These are phyloP conservation scores for Trichoderma harzianum DNA, from an alignment of 2,329 filamentous ascomycete species.

Conservation along the genomic window DNA sequence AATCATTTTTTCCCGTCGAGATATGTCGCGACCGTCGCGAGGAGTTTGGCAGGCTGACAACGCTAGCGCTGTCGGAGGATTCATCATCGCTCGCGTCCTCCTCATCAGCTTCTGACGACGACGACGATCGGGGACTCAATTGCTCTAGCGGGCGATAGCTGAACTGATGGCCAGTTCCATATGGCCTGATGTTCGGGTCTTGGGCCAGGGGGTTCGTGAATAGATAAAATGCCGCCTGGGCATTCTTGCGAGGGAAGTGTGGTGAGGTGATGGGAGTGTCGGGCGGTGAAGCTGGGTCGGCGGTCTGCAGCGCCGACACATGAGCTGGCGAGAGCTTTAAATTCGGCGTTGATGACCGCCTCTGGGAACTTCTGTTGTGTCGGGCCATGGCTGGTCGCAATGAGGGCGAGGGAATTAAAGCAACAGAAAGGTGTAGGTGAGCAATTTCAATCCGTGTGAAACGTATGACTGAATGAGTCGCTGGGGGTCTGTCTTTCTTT, in stretches of 20 bases:
- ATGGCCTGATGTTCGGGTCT: slow-evolving; percentile 42
- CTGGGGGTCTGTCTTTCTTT: slow-evolving; percentile 13
- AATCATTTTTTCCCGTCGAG: slow-evolving; percentile 13
- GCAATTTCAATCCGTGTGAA: slow-evolving; percentile 5
- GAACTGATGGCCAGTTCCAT: slow-evolving; percentile 41
- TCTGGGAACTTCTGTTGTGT: slow-evolving; percentile 30
- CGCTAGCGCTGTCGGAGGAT: slow-evolving; percentile 28
- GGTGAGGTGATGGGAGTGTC: slow-evolving; percentile 44
- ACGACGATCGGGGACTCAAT: slow-evolving; percentile 37
- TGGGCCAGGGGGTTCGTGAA: slow-evolving; percentile 30
- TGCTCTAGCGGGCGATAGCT: slow-evolving; percentile 39
- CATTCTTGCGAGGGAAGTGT: slow-evolving; percentile 34
- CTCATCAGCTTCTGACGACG: slow-evolving; percentile 24
- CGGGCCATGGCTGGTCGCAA: slow-evolving; percentile 15
- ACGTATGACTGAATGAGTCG: slow-evolving; percentile 18
- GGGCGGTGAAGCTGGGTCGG: slow-evolving; percentile 46
- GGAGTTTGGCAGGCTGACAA: slow-evolving; percentile 27
- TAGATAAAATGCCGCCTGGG: slow-evolving; percentile 33
- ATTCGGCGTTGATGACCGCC: slow-evolving; percentile 42
- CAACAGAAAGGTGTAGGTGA: background rate
- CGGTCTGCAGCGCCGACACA: slow-evolving; percentile 24
- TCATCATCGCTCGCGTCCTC: slow-evolving; percentile 29
- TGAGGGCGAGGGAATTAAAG: background rate
- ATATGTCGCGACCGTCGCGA: slow-evolving; percentile 21
- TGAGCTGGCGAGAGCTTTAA: slow-evolving; percentile 35